These are phyloP conservation scores for Solanum appendiculatum DNA, from an alignment of 257 asterid species.

Conservation along the genomic window DNA sequence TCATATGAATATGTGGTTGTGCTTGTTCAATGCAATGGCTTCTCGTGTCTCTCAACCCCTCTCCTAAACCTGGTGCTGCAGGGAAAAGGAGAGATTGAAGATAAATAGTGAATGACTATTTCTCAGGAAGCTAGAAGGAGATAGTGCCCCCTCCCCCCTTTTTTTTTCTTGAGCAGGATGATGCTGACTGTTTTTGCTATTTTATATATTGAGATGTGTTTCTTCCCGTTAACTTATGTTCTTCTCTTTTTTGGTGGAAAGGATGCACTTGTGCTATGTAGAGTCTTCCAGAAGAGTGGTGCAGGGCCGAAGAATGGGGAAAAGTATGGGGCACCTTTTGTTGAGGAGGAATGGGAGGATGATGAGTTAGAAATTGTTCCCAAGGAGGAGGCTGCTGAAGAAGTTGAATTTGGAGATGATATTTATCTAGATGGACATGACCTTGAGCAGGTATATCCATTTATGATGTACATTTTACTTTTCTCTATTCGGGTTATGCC, in stretches of 20 bases:
- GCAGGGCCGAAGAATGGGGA: constrained; percentile 92
- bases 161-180: not conserved
- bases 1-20: not conserved
- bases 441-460: constrained; percentile 59
- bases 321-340: constrained; percentile 81
- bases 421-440: constrained; percentile 54
- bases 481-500: not conserved
- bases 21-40: not conserved
- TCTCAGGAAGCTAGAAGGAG: not conserved
- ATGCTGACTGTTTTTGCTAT: not conserved
- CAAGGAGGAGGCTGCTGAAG: constrained; percentile 44
- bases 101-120: not conserved
- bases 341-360: constrained; percentile 85
- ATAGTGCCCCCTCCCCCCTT: not conserved
- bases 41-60: not conserved
- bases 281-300: constrained; percentile 94
- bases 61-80: not conserved
- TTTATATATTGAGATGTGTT: not conserved
- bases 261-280: constrained; percentile 75
- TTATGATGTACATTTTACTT: not conserved
- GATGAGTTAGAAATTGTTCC: constrained; percentile 43
- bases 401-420: constrained; percentile 51
- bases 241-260: constrained; percentile 13
- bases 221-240: not conserved
- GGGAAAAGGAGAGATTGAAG: not conserved